Percentiles rank a stretch among this genome's conserved stretches.
phyloP scores from a whole-genome alignment of 2,329 filamentous ascomycete species.

The Capronia epimyces region DNA sequence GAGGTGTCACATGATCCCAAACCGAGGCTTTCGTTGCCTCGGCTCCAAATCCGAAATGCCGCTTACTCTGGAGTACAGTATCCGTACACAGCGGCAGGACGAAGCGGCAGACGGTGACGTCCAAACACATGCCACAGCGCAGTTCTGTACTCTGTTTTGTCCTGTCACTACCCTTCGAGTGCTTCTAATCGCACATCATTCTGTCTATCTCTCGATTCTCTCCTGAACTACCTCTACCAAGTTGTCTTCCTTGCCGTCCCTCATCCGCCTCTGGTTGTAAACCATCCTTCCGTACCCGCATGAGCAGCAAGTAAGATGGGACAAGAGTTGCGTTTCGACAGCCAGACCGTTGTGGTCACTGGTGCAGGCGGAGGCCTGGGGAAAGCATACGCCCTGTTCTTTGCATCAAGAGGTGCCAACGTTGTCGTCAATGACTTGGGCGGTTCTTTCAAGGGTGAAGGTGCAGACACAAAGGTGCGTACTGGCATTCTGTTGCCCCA shows the following conservation, averaged over 20 bases:
- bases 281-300: neutral
- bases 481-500: too few relatives aligned
- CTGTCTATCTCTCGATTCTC: neutral
- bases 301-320: constrained; percentile 37
- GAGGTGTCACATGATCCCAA: neutral
- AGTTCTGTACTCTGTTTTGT: neutral
- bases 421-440: constrained; percentile 97
- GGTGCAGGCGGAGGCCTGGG: constrained; percentile 78
- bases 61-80: neutral
- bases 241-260: neutral
- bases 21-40: neutral
- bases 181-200: neutral
- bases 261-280: neutral
- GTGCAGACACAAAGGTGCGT: constrained; percentile 73
- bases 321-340: constrained; percentile 76
- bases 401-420: constrained; percentile 83
- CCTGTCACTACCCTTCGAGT: neutral
- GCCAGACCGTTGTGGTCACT: constrained; percentile 82
- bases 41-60: neutral
- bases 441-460: constrained; percentile 88
- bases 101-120: neutral
- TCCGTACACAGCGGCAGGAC: neutral
- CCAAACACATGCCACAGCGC: neutral
- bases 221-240: neutral
- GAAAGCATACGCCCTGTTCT: constrained; percentile 81